phyloP scores from a whole-genome alignment of 148 eudicot genomes.

The Cornus controversa region DNA sequence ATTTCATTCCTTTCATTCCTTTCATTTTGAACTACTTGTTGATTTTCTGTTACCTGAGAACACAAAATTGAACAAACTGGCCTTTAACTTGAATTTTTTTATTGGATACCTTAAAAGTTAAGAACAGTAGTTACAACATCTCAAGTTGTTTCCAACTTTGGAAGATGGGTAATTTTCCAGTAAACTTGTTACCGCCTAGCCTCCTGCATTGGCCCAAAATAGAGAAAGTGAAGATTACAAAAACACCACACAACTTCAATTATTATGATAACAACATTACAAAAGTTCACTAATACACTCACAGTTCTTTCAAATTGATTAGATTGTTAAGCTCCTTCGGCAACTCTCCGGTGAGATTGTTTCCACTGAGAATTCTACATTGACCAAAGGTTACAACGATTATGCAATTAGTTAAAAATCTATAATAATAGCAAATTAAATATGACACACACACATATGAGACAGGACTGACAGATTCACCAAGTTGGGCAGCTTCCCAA shows the following conservation, averaged over 20 bases:
- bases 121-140: slow-evolving; percentile 45
- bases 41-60: too few relatives aligned
- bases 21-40: not conserved
- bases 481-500: too few relatives aligned
- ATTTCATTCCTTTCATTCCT: slow-evolving; percentile 25
- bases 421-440: too few relatives aligned
- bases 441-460: too few relatives aligned
- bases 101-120: not conserved
- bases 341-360: slow-evolving; percentile 48
- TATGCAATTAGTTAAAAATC: not conserved
- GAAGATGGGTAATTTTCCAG: slow-evolving; percentile 50
- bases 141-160: slow-evolving; percentile 38
- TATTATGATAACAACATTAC: not conserved
- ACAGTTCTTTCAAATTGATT: slow-evolving; percentile 47
- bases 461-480: slow-evolving; percentile 1
- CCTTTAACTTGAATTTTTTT: too few relatives aligned
- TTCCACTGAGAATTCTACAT: slow-evolving; percentile 47
- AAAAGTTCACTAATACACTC: slow-evolving; percentile 16
- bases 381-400: not conserved
- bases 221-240: too few relatives aligned
- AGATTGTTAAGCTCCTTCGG: slow-evolving; percentile 48
- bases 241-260: too few relatives aligned
- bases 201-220: slow-evolving; percentile 41
- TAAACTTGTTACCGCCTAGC: slow-evolving; percentile 54
- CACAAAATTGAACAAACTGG: too few relatives aligned